Conservation (phyloP, 257 asterid genomes). For the Ajuga chamaepitys region DNA sequence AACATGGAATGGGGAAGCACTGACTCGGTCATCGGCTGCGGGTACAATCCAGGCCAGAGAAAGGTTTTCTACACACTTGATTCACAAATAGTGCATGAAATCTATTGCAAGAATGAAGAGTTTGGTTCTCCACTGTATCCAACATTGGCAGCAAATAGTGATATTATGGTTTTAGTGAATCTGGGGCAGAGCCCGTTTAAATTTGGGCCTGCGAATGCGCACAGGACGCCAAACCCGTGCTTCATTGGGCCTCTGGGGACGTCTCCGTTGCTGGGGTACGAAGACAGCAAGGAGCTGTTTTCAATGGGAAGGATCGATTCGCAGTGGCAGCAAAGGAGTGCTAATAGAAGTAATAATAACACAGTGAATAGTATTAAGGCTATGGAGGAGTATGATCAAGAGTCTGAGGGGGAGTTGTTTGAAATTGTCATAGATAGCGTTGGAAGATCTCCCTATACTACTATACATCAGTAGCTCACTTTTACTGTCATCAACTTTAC, state of each 20-base stretch:
- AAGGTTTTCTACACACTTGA: slow-evolving; percentile 73
- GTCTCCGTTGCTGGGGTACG: slow-evolving; percentile 57
- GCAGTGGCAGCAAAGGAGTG: slow-evolving; percentile 53
- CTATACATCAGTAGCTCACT: slow-evolving; percentile 12
- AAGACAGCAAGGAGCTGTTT: slow-evolving; percentile 86
- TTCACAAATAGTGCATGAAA: slow-evolving; percentile 62
- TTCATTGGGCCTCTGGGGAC: slow-evolving; percentile 43
- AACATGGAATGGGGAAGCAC: slow-evolving; percentile 45
- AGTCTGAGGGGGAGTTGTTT: slow-evolving; percentile 87
- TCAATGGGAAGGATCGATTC: slow-evolving; percentile 93
- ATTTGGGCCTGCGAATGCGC: slow-evolving; percentile 44
- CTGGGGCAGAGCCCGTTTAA: slow-evolving; percentile 78
- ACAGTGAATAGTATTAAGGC: slow-evolving; percentile 38
- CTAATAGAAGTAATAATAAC: slow-evolving; percentile 42
- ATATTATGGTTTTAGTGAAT: slow-evolving; percentile 47
- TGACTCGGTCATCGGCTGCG: slow-evolving; percentile 70
- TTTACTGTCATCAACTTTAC: neutral
- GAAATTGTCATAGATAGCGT: slow-evolving; percentile 68
- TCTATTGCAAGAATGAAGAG: slow-evolving; percentile 63
- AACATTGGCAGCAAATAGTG: slow-evolving; percentile 57
- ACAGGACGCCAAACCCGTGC: slow-evolving; percentile 83
- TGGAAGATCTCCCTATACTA: slow-evolving; percentile 46
- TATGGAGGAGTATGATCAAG: slow-evolving; percentile 44
- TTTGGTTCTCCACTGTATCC: slow-evolving; percentile 69
- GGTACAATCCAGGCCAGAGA: slow-evolving; percentile 66